Evolutionary conservation across 2,329 filamentous ascomycete species (phyloP), one percentile per base, ranked within the genome.

Genomic region (Cercospora sesami): DNA sequence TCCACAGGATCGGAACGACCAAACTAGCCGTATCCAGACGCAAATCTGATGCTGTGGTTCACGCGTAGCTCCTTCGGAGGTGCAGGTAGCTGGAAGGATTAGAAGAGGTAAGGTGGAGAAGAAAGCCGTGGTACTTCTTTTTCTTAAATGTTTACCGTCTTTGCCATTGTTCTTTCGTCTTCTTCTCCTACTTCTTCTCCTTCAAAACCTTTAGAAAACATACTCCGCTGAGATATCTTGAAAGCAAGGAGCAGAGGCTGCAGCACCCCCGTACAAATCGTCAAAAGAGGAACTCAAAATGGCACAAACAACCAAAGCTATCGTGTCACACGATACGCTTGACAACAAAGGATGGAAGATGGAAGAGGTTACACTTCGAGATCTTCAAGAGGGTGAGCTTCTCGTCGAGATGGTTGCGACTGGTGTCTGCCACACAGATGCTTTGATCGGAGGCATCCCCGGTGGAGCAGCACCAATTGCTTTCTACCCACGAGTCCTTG

Each of bases 341-440:
- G 74, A 75, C 60, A 76, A 79, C 48, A 73, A 77, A 16, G 75
- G 76, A 48, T 83, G 81, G 81, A 79, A 78, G 63, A 77, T 81
- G 71, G 78, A 80, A 58, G 75, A 79, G 16, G 76, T 82, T 12
- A 73, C 71, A 14, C 61, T 81, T 1, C 72, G 80, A 10, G 71
- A 78, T n/a, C 75, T 79, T 1, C 71, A 74, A 10, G 77, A 82
- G 1, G 81, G 84, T 31, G 85, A 87, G 74, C 75, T 86, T 1
- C 76, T 86, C 1, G 81, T 87, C 3, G 82, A 85, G 51, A 83
- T 87, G 67, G 78, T 86, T 0, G 84, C 85, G 0, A 82, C 67
- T 18, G 85, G 86, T 0, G 81, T 87, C 60, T 87, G 86, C 69
- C 86, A 87, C 67, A 85, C 85, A 0, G 86, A 87, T 69, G 73